Evolutionary conservation across 345 rosid genomes (phyloP).

Genomic region (Pistacia vera): DNA sequence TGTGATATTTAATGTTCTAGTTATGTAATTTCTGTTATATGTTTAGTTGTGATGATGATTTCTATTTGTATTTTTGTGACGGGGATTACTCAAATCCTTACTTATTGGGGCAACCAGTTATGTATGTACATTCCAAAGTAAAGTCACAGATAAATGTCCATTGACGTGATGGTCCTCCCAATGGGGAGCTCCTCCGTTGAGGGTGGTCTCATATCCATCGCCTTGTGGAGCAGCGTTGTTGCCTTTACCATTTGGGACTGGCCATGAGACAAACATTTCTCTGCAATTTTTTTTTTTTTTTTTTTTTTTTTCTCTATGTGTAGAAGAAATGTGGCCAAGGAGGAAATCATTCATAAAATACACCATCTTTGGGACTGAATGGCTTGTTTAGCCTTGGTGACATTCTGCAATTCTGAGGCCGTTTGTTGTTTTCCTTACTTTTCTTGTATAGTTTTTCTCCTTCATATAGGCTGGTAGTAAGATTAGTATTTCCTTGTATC

Average conservation of each 20-base stretch:
- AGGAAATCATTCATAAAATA: conserved; percentile 18
- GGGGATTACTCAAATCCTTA: conserved; percentile 18
- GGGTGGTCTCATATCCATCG: conserved; percentile 58
- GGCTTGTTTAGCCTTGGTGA: conserved; percentile 26
- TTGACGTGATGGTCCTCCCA: conserved; percentile 22
- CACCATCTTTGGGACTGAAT: conserved; percentile 39
- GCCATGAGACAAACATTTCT: conserved; percentile 42
- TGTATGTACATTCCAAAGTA: conserved; percentile 29
- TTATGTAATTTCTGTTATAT: not conserved
- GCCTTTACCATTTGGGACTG: conserved; percentile 50
- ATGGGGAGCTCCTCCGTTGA: conserved; percentile 22
- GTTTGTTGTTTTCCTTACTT: not conserved
- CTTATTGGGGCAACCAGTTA: conserved; percentile 27
- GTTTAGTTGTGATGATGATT: not conserved
- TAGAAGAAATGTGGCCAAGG: conserved; percentile 10
- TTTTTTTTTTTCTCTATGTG: no score
- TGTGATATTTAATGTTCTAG: not conserved
- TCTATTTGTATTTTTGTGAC: not conserved
- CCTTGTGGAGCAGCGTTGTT: conserved; percentile 59
- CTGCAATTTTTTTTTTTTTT: not conserved
- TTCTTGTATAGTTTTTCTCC: not conserved
- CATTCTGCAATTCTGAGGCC: conserved; percentile 37
- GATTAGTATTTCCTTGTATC: no score
- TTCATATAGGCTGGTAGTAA: no score
- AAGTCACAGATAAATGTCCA: conserved; percentile 34